phyloP scores from a whole-genome alignment of 129 eudicot genomes.

The Heracleum sosnowskyi region DNA sequence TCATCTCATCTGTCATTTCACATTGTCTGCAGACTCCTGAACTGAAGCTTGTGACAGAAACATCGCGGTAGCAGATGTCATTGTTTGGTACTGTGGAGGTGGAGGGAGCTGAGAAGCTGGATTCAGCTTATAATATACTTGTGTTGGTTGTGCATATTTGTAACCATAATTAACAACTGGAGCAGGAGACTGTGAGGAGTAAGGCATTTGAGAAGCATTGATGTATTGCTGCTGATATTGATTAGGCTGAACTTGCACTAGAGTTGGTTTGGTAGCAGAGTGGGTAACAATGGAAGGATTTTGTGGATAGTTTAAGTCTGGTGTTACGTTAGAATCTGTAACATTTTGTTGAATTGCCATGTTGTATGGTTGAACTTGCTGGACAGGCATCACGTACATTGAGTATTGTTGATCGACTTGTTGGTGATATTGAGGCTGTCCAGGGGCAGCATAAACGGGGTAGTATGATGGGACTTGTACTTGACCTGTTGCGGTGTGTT shows the following conservation, averaged over 20 bases:
- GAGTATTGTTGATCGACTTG: constrained; percentile 53
- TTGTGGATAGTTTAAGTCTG: constrained; percentile 3
- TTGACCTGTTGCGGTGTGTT: constrained; percentile 32
- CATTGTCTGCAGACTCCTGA: constrained; percentile 18
- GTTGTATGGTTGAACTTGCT: constrained; percentile 36
- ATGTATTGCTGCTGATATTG: constrained; percentile 50
- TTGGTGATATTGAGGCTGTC: constrained; percentile 23
- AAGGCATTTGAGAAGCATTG: constrained; percentile 37
- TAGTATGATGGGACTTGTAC: constrained; percentile 50
- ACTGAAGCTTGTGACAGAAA: constrained; percentile 29
- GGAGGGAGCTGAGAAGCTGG: constrained; percentile 9
- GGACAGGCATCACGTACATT: constrained; percentile 38
- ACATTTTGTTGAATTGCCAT: constrained; percentile 22
- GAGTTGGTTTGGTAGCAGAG: constrained; percentile 26
- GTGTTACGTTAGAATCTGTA: constrained; percentile 19
- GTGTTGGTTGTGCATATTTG: constrained; percentile 42
- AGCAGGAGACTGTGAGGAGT: constrained; percentile 29
- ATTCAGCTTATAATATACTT: constrained; percentile 22
- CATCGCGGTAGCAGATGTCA: constrained; percentile 27
- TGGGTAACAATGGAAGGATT: constrained; percentile 22
- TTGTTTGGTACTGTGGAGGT: constrained; percentile 32
- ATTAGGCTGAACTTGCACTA: constrained; percentile 35
- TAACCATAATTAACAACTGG: constrained; percentile 30
- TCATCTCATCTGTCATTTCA: constrained; percentile 10
- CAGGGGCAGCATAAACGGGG: constrained; percentile 37